These are phyloP conservation scores for Rhodotorula sp. DNA, from an alignment of 1,284 basidiomycete species.

Conservation along the genomic window DNA sequence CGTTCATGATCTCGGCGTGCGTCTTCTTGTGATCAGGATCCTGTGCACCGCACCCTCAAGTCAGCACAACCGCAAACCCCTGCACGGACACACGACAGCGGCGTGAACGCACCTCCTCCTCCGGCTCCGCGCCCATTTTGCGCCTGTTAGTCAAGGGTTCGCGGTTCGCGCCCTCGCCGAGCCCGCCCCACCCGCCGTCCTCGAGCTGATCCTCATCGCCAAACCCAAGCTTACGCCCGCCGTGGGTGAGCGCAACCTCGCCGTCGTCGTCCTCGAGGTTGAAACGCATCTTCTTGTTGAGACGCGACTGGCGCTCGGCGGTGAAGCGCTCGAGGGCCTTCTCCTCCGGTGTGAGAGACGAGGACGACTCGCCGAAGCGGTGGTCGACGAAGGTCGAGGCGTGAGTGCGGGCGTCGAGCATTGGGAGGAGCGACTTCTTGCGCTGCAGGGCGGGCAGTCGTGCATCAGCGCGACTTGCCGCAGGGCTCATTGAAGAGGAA, in stretches of 20 bases:
- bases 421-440: constrained; percentile 77
- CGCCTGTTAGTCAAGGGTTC: constrained; percentile 36
- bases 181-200: constrained; percentile 37
- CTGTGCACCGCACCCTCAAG: background rate
- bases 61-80: background rate
- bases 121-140: constrained; percentile 32
- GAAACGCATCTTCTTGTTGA: constrained; percentile 76
- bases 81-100: background rate
- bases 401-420: constrained; percentile 70
- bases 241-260: constrained; percentile 51
- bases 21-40: constrained; percentile 69
- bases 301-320: constrained; percentile 71
- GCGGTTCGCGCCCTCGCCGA: constrained; percentile 32
- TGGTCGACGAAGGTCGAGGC: constrained; percentile 89
- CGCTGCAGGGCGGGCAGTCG: constrained; percentile 18
- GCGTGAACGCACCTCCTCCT: constrained; percentile 19
- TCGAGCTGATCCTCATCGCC: constrained; percentile 48
- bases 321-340: constrained; percentile 98
- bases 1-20: constrained; percentile 96
- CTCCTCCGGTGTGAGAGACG: constrained; percentile 87
- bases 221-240: constrained; percentile 51
- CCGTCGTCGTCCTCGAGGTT: constrained; percentile 82
- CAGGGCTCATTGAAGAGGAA: background rate
- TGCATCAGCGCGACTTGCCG: too few relatives aligned
- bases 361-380: constrained; percentile 93